These are phyloP conservation scores for Hanseniaspora taiwanica DNA, from an alignment of 805 yeast species.

Conservation along the genomic window DNA sequence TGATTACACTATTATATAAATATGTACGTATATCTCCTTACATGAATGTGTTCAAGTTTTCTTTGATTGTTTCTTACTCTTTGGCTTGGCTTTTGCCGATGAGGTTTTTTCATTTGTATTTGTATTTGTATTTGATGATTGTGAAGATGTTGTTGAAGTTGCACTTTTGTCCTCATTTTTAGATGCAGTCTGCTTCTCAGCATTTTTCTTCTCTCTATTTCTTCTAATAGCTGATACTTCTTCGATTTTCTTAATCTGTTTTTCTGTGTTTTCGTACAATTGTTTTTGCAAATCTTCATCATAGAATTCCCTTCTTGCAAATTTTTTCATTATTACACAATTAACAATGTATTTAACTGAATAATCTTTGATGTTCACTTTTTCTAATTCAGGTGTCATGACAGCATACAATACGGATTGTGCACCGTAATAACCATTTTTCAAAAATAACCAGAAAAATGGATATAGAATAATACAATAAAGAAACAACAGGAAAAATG, in stretches of 20 bases:
- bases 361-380: conserved; percentile 46
- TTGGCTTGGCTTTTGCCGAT: neutral
- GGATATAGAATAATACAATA: conserved; percentile 53
- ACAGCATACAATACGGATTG: conserved; percentile 62
- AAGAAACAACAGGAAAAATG: conserved; percentile 50
- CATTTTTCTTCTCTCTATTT: conserved; percentile 26
- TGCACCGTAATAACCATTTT: conserved; percentile 65
- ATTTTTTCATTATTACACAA: conserved; percentile 24
- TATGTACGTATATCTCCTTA: no score
- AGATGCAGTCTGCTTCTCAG: neutral
- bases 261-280: conserved; percentile 49
- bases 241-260: conserved; percentile 47
- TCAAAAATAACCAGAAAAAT: conserved; percentile 67
- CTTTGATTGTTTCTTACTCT: no score
- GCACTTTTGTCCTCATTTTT: neutral
- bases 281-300: conserved; percentile 47
- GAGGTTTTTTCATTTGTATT: conserved; percentile 2
- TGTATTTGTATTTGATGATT: conserved; percentile 4
- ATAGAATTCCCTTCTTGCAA: conserved; percentile 49
- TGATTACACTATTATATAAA: no score
- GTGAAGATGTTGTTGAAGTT: neutral
- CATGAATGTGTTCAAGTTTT: no score
- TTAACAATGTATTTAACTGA: conserved; percentile 18
- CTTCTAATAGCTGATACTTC: conserved; percentile 58
- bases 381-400: conserved; percentile 56